Conservation (phyloP, 768 basidiomycete genomes). For the Gloeopeniophorella convolvens region DNA sequence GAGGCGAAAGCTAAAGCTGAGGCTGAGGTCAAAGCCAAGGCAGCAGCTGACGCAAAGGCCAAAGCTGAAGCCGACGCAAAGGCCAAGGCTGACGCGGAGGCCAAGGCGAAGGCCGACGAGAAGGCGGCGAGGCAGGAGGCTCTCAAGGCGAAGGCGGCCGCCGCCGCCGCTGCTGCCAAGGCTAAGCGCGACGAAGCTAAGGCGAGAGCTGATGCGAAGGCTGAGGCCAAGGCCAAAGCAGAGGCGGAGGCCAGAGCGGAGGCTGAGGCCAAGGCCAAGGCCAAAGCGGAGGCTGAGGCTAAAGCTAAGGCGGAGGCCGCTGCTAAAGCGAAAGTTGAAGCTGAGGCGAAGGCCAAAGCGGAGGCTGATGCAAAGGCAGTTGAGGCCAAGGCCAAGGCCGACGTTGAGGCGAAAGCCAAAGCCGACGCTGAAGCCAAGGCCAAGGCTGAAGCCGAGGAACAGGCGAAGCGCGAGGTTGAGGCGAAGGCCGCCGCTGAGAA, state of each 20-base stretch:
- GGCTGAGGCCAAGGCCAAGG: conserved; percentile 10
- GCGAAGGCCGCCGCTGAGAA: background rate
- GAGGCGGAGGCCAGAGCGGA: background rate
- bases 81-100: background rate
- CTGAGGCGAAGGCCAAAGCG: background rate
- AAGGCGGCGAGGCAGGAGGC: background rate
- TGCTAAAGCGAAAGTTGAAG: background rate
- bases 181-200: too few species aligned
- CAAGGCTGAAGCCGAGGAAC: background rate
- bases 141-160: too few species aligned
- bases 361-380: background rate
- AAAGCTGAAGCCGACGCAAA: background rate
- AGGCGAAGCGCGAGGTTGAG: background rate
- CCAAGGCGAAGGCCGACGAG: background rate
- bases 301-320: background rate
- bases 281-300: background rate
- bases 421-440: background rate
- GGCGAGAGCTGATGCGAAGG: too few species aligned
- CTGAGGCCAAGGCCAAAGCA: background rate
- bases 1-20: background rate
- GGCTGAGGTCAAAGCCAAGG: background rate
- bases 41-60: background rate
- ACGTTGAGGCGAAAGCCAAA: background rate
- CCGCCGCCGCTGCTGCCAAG: too few species aligned
- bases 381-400: too few species aligned